Evolutionary conservation across 805 yeast species (phyloP).

Genomic region (Kluyveromyces lactis): DNA sequence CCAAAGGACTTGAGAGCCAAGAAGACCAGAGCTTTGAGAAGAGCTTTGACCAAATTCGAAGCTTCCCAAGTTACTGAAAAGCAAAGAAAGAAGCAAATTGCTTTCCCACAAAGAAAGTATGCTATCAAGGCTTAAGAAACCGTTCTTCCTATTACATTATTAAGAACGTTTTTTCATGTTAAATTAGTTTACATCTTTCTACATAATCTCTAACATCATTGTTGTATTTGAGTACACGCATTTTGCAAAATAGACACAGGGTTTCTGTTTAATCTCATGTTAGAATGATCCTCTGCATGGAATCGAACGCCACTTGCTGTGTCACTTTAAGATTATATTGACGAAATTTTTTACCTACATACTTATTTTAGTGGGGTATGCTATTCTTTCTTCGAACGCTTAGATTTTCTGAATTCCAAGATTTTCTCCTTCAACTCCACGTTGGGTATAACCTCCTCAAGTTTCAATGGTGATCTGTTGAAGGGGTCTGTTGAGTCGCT

Average conservation of each 20-base stretch:
- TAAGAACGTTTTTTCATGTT: slow-evolving; percentile 4
- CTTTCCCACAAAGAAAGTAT: slow-evolving; percentile 97
- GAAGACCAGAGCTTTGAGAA: slow-evolving; percentile 99
- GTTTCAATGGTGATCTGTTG: slow-evolving; percentile 80
- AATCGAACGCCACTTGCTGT: too few species aligned
- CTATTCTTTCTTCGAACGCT: slow-evolving; percentile 25
- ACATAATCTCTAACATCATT: slow-evolving; percentile 5
- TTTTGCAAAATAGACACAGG: too few species aligned
- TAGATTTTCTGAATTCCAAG: slow-evolving; percentile 43
- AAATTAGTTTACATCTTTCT: slow-evolving; percentile 5
- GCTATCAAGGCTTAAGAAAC: slow-evolving; percentile 89
- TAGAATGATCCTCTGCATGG: too few species aligned
- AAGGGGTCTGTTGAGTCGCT: slow-evolving; percentile 97
- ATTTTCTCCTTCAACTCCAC: slow-evolving; percentile 58
- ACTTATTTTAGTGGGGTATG: too few species aligned
- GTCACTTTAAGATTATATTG: too few species aligned
- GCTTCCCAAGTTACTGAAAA: slow-evolving; percentile 73
- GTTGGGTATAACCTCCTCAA: slow-evolving; percentile 83
- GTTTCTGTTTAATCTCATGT: too few species aligned
- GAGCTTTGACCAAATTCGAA: slow-evolving; percentile 86
- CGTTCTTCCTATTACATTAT: slow-evolving; percentile 8
- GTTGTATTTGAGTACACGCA: neutral
- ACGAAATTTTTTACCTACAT: too few species aligned
- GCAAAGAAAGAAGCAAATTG: slow-evolving; percentile 84
- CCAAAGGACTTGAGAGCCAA: slow-evolving; percentile 99